Evolutionary conservation across 805 yeast species (phyloP), one percentile per base, ranked within the genome.

Genomic region (Candida suzukii): DNA sequence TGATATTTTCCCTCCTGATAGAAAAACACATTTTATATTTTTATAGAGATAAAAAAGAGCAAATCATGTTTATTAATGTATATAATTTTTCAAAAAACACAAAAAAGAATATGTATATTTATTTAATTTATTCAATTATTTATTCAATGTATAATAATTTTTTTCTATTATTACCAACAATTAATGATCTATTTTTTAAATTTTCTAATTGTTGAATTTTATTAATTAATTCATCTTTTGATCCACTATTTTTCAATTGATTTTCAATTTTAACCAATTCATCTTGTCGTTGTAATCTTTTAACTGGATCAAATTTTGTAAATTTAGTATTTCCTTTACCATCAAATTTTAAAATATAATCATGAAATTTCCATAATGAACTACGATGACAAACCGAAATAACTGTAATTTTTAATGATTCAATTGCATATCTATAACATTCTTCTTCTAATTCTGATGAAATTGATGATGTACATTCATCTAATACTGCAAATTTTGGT

Each of bases 401-500:
- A 17, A 90, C 73, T 0, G 96, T 84, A 42, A 88, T 88, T 0
- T 87, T 86, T 46, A 85, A 68, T 16, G 71, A 67, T 56, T 83
- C 85, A 9, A 53, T 64, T 0, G 96, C 96, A 53, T 83, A 83
- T 39, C 78, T 63, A 55, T 90, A 90, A 86, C 91, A 88, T 52
- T 81, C 78, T 46, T 83, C 87, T 58, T 90, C 98, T 78, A 88
- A 82, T 45, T 83, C 85, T 11, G 93, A 86, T 0, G 96, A 81
- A 2, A 90, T 95, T 1, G 95, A 91, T 3, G 96, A 87, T 1
- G 98, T 90, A 61, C 96, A 90, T 66, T 90, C 98, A 64, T 90
- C 98, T 48, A 90, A 68, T 21, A 90, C 95, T 0, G 98, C 98
- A 70, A 88, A 90, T 60, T 79, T 83, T 2, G 98, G 98, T 53